These are phyloP conservation scores for Trichoderma sp. DNA, from an alignment of 2,329 filamentous ascomycete species.

Conservation along the genomic window DNA sequence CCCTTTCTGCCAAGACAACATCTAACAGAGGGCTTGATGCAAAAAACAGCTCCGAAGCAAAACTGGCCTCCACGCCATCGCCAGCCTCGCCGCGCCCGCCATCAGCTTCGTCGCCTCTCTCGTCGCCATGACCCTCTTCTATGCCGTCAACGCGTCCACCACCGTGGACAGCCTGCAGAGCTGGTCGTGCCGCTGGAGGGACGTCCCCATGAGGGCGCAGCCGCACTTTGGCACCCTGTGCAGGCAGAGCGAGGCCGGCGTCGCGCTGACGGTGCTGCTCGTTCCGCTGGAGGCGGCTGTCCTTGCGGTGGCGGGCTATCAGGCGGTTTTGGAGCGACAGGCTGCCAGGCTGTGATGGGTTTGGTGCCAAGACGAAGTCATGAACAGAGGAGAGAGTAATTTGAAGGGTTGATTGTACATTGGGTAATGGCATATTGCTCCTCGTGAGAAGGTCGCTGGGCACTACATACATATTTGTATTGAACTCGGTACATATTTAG, in stretches of 20 bases:
- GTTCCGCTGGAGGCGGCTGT: constrained; percentile 58
- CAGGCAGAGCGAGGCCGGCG: constrained; percentile 55
- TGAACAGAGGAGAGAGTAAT: too few relatives aligned
- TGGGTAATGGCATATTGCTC: too few relatives aligned
- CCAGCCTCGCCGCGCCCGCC: constrained; percentile 37
- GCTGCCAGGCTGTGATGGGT: constrained; percentile 30
- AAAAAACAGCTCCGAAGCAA: constrained; percentile 33
- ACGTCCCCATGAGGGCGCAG: constrained; percentile 53
- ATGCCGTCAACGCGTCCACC: constrained; percentile 56
- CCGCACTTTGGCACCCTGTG: constrained; percentile 62
- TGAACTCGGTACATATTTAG: background rate
- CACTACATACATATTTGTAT: background rate
- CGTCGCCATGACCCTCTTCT: constrained; percentile 60
- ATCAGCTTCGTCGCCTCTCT: constrained; percentile 47
- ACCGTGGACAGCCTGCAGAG: constrained; percentile 59
- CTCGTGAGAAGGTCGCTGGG: background rate
- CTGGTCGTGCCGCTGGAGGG: constrained; percentile 64
- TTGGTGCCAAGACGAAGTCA: constrained; percentile 28
- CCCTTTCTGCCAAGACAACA: background rate
- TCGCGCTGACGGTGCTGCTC: constrained; percentile 58
- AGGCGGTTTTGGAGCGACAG: constrained; percentile 51
- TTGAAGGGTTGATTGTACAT: too few relatives aligned
- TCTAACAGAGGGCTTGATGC: background rate
- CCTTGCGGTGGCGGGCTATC: constrained; percentile 50
- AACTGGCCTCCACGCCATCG: constrained; percentile 29